Conservation (phyloP, 1,284 basidiomycete genomes). For the Coniophora puteana region DNA sequence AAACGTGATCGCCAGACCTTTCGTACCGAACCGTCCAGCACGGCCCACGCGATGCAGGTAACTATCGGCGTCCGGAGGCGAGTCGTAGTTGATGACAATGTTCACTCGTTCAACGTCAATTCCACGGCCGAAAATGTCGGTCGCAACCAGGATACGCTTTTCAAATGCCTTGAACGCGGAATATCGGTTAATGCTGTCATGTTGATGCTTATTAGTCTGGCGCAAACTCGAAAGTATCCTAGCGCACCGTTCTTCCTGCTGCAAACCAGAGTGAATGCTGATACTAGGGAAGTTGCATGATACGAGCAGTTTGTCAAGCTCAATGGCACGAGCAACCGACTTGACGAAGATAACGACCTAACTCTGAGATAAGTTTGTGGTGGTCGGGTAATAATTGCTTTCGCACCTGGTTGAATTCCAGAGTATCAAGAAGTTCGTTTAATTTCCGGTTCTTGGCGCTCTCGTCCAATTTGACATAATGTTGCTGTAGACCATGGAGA, state of each 20-base stretch:
- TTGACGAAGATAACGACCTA: conserved; percentile 99
- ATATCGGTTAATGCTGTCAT: conserved; percentile 86
- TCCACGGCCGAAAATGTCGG: conserved; percentile 96
- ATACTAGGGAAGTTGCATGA: conserved; percentile 99
- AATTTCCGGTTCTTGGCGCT: conserved; percentile 95
- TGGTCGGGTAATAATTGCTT: not conserved
- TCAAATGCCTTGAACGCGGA: conserved; percentile 99
- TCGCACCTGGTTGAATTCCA: conserved; percentile 97
- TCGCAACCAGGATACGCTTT: conserved; percentile 97
- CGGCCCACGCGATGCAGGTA: conserved; percentile 99
- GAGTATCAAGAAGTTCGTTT: conserved; percentile 92
- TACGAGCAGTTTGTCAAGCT: conserved; percentile 93
- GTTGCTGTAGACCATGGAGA: conserved; percentile 97
- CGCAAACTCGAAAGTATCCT: not conserved
- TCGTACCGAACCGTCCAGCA: conserved; percentile 98
- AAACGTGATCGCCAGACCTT: conserved; percentile 99
- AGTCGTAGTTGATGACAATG: conserved; percentile 96
- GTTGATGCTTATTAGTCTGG: conserved; percentile 9
- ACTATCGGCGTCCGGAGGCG: conserved; percentile 94
- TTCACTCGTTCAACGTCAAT: conserved; percentile 98
- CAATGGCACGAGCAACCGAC: conserved; percentile 94
- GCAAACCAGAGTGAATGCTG: conserved; percentile 92
- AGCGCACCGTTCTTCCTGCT: conserved; percentile 92
- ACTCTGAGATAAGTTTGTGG: not conserved
- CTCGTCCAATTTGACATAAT: conserved; percentile 97